Base-by-base conservation (phyloP, 805 yeast species). In the Danielia reshetovae region DNA sequence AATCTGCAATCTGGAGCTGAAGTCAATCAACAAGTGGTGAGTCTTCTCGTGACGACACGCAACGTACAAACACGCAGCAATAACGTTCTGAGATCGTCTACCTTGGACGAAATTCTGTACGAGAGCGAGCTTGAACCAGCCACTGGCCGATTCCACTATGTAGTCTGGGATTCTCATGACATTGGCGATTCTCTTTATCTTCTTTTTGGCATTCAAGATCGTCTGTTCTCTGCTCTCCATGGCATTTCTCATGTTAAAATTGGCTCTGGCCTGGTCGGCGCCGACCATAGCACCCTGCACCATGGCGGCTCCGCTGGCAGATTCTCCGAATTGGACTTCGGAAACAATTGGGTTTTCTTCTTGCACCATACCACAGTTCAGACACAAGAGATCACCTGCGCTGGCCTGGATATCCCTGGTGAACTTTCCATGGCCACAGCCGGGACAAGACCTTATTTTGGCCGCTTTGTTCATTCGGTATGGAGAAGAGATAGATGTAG, bases 281-380 rank as follows among this genome's bases (percentile, higher is more conserved):
- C 87, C 86, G 23, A 93, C 82, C 70, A 86, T 89, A 30, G 95
- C 78, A 53, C 99, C 99, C 46, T 90, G 95, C 2, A 93, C 96
- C 32, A 85, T 78, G 23, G 98, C 96, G 10, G 96, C 97, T 48
- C 99, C 99, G 17, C 82, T 73, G 13, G 95, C 73, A 2, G 89
- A 74, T 53, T 94, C 99, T 28, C 94, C 93, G 63, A 89, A 93
- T 9, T 93, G 85, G 35, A 94, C 93, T 55, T 93, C 99, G 6
- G 95, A 80, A 8, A 94, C 97, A 46, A 93, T 90, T 14, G 95
- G 95, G 50, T 87, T 85, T 54, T 89, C 97, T 45, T 87, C 95
- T 38, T 75, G 74, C 19, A 93, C 97, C 14, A 78, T 65, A 57
- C 97, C 97, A 75, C 98, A 93, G 22, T 61, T 56, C 25, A 72